Percentiles rank a stretch among this genome's conserved stretches.
phyloP scores from a whole-genome alignment of 176 grass and related monocot species.

The Neostapfia colusana region DNA sequence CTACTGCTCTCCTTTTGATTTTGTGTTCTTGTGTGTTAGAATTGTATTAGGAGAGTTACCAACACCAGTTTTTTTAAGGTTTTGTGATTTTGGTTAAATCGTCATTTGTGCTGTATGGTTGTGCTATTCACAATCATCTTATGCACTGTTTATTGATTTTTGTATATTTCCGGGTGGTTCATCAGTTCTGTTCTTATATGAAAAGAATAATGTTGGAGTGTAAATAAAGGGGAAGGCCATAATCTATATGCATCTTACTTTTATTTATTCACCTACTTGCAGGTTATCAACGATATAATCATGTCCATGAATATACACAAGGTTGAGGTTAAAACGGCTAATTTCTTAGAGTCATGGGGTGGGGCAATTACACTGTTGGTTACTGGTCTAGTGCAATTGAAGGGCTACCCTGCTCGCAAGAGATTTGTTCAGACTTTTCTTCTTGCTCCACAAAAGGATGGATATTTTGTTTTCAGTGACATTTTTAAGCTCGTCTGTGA shows the following conservation, averaged over 20 bases:
- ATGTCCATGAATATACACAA: constrained; percentile 65
- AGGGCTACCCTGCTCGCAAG: constrained; percentile 57
- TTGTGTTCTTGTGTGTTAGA: background rate
- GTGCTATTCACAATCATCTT: background rate
- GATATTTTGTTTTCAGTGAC: constrained; percentile 79
- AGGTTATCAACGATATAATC: constrained; percentile 77
- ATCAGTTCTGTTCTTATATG: background rate
- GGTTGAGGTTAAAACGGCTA: constrained; percentile 85
- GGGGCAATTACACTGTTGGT: constrained; percentile 60
- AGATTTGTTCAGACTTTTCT: constrained; percentile 82
- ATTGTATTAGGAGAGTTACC: background rate
- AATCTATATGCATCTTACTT: constrained; percentile 17
- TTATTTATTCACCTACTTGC: constrained; percentile 28
- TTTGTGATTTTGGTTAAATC: background rate
- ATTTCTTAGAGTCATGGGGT: constrained; percentile 68
- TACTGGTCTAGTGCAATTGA: constrained; percentile 73
- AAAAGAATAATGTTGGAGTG: background rate
- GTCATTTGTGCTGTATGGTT: background rate
- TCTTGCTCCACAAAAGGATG: constrained; percentile 79
- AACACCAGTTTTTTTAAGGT: background rate
- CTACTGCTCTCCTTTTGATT: background rate
- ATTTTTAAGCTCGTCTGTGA: constrained; percentile 87
- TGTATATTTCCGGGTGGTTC: background rate
- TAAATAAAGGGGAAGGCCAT: background rate
- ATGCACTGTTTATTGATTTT: background rate